Percentiles rank a stretch among this genome's conserved stretches.
Evolutionary conservation across 306 rosid species (phyloP).

Genomic region (Fragaria vesca): DNA sequence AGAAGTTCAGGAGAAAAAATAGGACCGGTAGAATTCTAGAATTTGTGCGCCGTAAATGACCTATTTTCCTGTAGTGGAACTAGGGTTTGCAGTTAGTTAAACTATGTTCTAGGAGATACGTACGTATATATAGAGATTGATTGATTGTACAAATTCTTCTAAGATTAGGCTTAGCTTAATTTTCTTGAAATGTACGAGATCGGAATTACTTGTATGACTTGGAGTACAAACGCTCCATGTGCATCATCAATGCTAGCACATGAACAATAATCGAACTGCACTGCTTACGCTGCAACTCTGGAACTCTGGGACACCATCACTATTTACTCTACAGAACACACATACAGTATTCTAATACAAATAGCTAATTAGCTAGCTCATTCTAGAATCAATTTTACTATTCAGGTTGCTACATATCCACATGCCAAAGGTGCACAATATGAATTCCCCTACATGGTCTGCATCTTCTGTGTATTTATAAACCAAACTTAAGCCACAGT

Average conservation of each 20-base stretch:
- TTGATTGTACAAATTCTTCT: background rate
- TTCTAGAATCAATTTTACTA: background rate
- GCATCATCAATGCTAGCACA: background rate
- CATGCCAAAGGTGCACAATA: background rate
- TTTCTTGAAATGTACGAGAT: background rate
- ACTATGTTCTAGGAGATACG: background rate
- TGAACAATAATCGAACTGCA: background rate
- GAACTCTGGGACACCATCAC: background rate
- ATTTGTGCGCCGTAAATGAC: too few relatives aligned
- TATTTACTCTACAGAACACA: background rate
- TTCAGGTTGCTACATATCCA: background rate
- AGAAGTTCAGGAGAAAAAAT: background rate
- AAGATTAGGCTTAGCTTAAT: background rate
- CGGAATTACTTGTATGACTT: background rate
- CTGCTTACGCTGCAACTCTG: background rate
- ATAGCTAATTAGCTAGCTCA: background rate
- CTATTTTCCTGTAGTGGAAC: background rate
- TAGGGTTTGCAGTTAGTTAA: background rate
- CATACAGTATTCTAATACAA: background rate
- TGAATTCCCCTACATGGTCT: background rate
- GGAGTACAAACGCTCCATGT: background rate
- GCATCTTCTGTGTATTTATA: background rate
- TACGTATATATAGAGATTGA: too few relatives aligned
- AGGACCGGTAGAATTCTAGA: background rate
- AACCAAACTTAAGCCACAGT: too few relatives aligned